Base-by-base conservation (phyloP, 140 eudicot species). In the Ambrosia hybrid region DNA sequence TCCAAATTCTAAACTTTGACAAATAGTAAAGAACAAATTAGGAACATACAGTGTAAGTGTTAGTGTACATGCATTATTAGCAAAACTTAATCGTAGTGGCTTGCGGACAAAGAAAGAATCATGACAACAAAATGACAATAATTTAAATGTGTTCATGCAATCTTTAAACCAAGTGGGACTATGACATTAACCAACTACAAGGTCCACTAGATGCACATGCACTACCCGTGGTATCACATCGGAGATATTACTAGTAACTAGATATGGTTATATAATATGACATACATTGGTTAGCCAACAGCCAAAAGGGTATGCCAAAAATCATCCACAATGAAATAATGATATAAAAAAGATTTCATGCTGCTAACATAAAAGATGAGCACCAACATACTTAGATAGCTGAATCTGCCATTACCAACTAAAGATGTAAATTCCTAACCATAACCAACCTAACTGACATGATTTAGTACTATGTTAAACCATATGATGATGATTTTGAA, bases 241-340 rank as follows among this genome's bases (percentile, higher is more conserved):
- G 6, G 17, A 36, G 60, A 56, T 26, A 43, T 65, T 9, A 14
- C 36, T 49, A 73, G 67, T 65, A 5, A 14, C 36, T 49, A 73
- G 67, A 79, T 79, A 75, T 75, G 51, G n/a, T 73, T 79, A 36
- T 65, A 72, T 72, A 77, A 65, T 72, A 66, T 72, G 71, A 57
- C 57, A 48, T 56, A 60, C 75, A 79, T 65, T 64, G 46, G 68
- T 36, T 61, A 55, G 51, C 48, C 12, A 21, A 33, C 68, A 55
- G 26, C 62, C 43, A 63, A 64, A 70, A 63, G 45, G 36, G 55
- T 37, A 71, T 13, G 43, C 52, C 63, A 56, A 53, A 59, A 62
- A 63, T 63, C 10, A 3, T 9, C 67, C 52, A 51, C 11, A 10
- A 39, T 10, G 34, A 55, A 30, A 11, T 37, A 53, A 70, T 17